Percentiles rank a stretch among this genome's conserved stretches.
These are phyloP conservation scores for Cucurbita argyrosperma DNA, from an alignment of 306 rosid species.

Conservation along the genomic window DNA sequence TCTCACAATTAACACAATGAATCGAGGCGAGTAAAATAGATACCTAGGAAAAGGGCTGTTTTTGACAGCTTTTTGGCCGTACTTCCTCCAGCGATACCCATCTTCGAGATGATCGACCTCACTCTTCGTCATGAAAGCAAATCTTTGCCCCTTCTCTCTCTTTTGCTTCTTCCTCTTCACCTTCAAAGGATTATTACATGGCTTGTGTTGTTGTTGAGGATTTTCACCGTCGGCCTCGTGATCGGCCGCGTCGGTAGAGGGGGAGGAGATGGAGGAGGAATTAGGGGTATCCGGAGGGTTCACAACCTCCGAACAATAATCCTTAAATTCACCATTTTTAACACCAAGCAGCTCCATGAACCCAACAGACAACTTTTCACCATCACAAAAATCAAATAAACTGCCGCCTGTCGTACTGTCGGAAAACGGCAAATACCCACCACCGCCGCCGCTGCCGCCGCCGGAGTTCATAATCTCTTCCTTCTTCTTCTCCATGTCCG, in stretches of 20 bases:
- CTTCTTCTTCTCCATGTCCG: not conserved
- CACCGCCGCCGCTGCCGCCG: not conserved
- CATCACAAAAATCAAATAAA: not conserved
- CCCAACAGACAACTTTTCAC: not conserved
- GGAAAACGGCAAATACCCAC: not conserved
- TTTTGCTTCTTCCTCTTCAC: constrained; percentile 57
- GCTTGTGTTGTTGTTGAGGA: constrained; percentile 24
- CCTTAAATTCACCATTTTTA: not conserved
- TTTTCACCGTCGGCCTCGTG: not conserved
- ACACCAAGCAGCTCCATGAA: constrained; percentile 8
- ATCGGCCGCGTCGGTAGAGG: constrained; percentile 22
- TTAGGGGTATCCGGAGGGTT: constrained; percentile 47
- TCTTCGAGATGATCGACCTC: constrained; percentile 85
- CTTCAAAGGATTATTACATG: constrained; percentile 37
- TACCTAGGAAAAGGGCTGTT: constrained; percentile 94
- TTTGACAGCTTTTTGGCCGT: constrained; percentile 93
- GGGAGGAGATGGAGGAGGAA: constrained; percentile 56
- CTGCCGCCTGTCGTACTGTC: not conserved
- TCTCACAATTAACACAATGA: no score
- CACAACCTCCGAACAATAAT: constrained; percentile 29
- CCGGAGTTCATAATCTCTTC: not conserved
- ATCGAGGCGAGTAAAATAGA: not conserved
- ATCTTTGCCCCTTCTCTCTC: constrained; percentile 45
- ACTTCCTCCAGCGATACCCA: constrained; percentile 89
- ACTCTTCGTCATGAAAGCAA: constrained; percentile 79